phyloP scores from a whole-genome alignment of 2,329 filamentous ascomycete species.

The Pseudogymnoascus sp. region DNA sequence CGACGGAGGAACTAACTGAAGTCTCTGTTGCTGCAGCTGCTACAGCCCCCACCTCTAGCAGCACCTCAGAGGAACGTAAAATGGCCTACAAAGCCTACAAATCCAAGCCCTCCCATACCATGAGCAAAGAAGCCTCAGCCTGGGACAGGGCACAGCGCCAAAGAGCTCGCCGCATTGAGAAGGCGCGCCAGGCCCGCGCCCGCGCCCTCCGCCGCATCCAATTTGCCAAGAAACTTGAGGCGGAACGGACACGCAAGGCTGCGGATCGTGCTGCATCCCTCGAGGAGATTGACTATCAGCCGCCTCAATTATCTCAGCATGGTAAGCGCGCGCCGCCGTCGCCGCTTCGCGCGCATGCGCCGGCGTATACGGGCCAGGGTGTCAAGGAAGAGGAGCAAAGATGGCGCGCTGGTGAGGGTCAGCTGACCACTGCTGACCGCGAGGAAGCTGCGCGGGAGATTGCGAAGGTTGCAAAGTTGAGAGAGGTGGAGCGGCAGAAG shows the following conservation, averaged over 20 bases:
- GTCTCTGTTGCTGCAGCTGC: neutral
- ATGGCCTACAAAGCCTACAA: neutral
- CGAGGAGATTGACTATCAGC: no score
- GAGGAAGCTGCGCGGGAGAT: neutral
- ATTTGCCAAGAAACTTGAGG: neutral
- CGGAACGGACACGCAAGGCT: neutral
- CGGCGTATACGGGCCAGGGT: neutral
- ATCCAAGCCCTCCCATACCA: neutral
- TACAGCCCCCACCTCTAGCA: neutral
- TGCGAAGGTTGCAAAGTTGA: neutral
- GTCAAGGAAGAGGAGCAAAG: neutral
- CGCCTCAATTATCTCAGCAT: neutral
- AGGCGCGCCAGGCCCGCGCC: neutral
- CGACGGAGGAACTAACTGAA: neutral
- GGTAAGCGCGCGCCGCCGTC: neutral
- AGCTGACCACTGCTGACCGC: neutral
- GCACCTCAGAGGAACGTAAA: neutral
- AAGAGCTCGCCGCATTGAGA: neutral
- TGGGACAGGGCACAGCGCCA: neutral
- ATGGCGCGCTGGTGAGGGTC: neutral
- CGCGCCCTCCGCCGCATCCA: neutral
- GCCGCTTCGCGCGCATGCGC: neutral
- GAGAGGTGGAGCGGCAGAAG: neutral
- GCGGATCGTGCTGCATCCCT: neutral
- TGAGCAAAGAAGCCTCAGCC: neutral